Conservation (phyloP, 352 stramenopile species). For the Phytophthora palmivora region DNA sequence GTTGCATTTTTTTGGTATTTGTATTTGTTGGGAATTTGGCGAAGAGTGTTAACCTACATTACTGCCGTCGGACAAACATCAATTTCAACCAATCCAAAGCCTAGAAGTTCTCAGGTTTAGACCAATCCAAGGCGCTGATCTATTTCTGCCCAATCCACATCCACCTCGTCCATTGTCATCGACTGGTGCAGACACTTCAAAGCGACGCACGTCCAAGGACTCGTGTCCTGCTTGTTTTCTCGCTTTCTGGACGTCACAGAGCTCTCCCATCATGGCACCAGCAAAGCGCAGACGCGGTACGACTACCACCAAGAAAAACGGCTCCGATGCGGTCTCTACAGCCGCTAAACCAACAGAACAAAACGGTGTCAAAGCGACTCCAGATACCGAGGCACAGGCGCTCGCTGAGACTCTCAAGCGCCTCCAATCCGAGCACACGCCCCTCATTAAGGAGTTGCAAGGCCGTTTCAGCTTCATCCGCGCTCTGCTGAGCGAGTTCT, state of each 20-base stretch:
- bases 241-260: background rate
- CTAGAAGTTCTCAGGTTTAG: no score
- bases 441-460: slow-evolving; percentile 38
- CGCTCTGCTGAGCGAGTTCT: slow-evolving; percentile 79
- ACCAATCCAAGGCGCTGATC: background rate
- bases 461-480: slow-evolving; percentile 63
- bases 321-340: background rate
- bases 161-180: background rate
- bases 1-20: no score
- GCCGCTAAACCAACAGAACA: slow-evolving; percentile 2
- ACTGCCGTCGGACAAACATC: no score
- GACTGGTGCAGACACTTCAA: slow-evolving; percentile 18
- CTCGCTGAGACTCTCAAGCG: slow-evolving; percentile 11
- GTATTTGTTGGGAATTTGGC: no score
- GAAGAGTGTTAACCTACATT: no score
- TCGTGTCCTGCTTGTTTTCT: slow-evolving; percentile 1
- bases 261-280: slow-evolving; percentile 37
- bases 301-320: slow-evolving; percentile 28
- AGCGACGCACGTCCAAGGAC: background rate
- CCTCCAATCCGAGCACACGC: slow-evolving; percentile 35
- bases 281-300: slow-evolving; percentile 44
- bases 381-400: background rate
- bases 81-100: no score
- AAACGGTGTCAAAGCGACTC: slow-evolving; percentile 6
- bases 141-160: slow-evolving; percentile 5